Conservation (phyloP, 164 flowering plant genomes). For the Macadamia tetraphylla region DNA sequence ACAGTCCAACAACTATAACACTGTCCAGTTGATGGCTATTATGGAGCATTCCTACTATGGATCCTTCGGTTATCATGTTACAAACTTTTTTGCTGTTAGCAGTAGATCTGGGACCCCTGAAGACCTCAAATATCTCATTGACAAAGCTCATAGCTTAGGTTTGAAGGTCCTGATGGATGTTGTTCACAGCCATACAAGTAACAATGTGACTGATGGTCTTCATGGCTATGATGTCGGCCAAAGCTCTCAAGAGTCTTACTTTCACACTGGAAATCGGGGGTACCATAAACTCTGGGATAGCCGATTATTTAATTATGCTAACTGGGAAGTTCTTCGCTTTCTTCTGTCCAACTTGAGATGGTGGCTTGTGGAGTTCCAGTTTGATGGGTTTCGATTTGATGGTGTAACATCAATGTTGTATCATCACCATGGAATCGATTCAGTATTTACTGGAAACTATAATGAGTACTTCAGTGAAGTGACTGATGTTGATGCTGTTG, state of each 20-base stretch:
- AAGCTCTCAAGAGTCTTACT: conserved; percentile 80
- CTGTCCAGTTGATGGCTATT: conserved; percentile 93
- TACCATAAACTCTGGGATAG: conserved; percentile 95
- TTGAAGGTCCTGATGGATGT: conserved; percentile 85
- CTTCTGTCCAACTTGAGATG: conserved; percentile 90
- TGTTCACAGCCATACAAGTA: conserved; percentile 95
- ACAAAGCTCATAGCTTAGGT: conserved; percentile 93
- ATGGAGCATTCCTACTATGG: conserved; percentile 99
- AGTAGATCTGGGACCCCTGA: conserved; percentile 97
- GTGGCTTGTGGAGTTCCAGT: conserved; percentile 90
- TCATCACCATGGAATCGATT: conserved; percentile 88
- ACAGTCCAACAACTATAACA: conserved; percentile 72
- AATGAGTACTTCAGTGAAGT: conserved; percentile 83
- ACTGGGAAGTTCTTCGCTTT: conserved; percentile 98
- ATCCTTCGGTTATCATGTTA: conserved; percentile 94
- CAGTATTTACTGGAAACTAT: conserved; percentile 75
- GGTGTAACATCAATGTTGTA: conserved; percentile 98
- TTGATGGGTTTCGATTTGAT: conserved; percentile 98
- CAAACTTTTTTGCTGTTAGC: conserved; percentile 97
- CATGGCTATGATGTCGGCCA: conserved; percentile 97
- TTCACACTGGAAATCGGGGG: conserved; percentile 84
- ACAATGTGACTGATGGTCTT: conserved; percentile 89
- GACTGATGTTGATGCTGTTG: conserved; percentile 94
- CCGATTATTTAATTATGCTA: conserved; percentile 84
- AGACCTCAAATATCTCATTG: conserved; percentile 91